Base-by-base conservation (phyloP, 2,329 filamentous ascomycete genomes). In the Colletotrichum sp. region DNA sequence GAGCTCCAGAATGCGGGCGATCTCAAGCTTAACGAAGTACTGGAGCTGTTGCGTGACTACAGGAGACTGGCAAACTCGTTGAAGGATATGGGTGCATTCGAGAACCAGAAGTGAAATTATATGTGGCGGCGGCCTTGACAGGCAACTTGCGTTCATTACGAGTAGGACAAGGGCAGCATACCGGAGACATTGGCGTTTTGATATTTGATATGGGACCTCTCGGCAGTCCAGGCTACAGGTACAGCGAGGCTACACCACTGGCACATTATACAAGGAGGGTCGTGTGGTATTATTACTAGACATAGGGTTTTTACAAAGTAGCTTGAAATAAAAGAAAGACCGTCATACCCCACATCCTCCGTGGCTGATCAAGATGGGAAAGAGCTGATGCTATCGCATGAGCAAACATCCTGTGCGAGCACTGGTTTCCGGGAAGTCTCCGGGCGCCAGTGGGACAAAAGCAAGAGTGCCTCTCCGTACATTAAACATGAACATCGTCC, bases 11-110 rank as follows among this genome's bases (percentile, higher is more conserved):
- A 93, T 81, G 92, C 93, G 0, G 90, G 90, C 1, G 94, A 96
- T 63, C 87, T 96, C 32, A 92, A 89, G 71, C 86, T 96, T 30
- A 91, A 92, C n/a, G 95, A 96, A 80, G 92, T 96, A 21, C 85
- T 93, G 28, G 91, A 94, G 72, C 85, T 96, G 65, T 84, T 96
- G 26, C 89, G 91, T 71, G 95, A 96, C 83, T 96, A 96, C 81
- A 91, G 94, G 80, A 88, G 95, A 69, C 85, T 96, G 63, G 94
- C 94, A 0, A 88, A 88, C 32, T 91, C 90, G 10, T 83, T 96
- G 73, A 92, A 91, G 79, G 91, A 92, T 65, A 85, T 91, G 81
- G 92, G 89, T 24, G 92, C 91, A 12, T 92, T 94, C 80, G 89
- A 89, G 76, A 86, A 86, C 73, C 79, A 76, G 21, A 84, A 84